A percentile compares a stretch with the other conserved stretches of the same genome.
Conservation (phyloP, 768 basidiomycete species). For the Auriscalpium orientale region DNA sequence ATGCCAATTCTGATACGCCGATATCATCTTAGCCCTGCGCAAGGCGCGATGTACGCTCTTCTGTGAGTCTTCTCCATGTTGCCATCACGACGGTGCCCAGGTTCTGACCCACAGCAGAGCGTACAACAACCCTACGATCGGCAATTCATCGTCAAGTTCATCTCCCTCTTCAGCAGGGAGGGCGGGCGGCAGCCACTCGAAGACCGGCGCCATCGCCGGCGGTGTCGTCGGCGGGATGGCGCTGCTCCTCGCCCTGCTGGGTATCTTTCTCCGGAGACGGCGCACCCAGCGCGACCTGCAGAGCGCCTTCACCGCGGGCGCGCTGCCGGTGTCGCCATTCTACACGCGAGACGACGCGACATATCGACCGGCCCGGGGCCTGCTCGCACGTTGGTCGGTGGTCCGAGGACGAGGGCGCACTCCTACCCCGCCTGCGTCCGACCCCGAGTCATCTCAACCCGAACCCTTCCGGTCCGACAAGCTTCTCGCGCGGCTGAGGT, state of each 20-base stretch:
- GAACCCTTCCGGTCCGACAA: neutral
- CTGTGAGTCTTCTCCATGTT: neutral
- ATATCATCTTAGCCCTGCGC: conserved; percentile 2
- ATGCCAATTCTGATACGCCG: no score
- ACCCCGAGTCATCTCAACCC: neutral
- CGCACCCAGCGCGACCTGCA: neutral
- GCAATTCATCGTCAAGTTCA: neutral
- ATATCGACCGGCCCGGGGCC: neutral
- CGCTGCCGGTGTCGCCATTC: neutral
- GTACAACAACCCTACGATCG: neutral
- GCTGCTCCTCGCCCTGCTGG: neutral
- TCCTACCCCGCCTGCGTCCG: neutral
- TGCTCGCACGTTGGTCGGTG: no score
- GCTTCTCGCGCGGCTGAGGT: neutral
- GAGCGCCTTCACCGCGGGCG: neutral
- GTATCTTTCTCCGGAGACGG: neutral
- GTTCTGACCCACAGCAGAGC: no score
- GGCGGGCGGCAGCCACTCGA: no score
- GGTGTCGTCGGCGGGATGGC: neutral
- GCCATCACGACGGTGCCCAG: neutral
- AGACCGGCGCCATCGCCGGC: neutral
- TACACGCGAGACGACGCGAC: neutral
- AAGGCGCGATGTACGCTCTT: conserved; percentile 8
- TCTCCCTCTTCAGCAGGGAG: neutral
- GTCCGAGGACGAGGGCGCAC: neutral